phyloP scores from a whole-genome alignment of 495 filamentous ascomycete genomes.

The Podospora comata region DNA sequence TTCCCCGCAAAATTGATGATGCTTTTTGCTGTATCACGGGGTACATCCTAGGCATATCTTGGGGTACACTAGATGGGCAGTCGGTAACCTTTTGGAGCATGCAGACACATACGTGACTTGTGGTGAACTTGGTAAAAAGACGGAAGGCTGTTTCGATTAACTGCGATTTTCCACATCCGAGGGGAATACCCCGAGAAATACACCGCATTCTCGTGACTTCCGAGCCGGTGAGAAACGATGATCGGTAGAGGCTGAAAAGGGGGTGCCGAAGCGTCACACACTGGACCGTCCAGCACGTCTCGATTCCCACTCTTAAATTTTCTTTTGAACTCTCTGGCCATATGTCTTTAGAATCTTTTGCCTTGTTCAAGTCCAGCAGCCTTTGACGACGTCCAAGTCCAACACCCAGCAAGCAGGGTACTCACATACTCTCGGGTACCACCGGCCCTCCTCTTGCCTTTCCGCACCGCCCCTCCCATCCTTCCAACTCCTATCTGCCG shows the following conservation, averaged over 20 bases:
- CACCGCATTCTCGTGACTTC: neutral
- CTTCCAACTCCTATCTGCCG: neutral
- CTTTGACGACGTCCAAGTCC: too few relatives aligned
- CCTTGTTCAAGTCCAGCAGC: too few relatives aligned
- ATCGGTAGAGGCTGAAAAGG: neutral
- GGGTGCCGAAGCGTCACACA: neutral
- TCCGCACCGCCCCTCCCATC: neutral
- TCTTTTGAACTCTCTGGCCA: too few relatives aligned
- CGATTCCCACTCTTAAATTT: too few relatives aligned
- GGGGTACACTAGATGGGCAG: neutral
- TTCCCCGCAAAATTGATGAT: neutral
- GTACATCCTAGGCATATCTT: neutral
- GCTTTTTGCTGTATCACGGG: neutral
- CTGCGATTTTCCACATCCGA: neutral
- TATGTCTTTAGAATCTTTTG: too few relatives aligned
- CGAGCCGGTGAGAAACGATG: neutral
- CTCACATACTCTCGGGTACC: neutral
- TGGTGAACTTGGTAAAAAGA: too few relatives aligned
- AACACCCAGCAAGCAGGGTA: too few relatives aligned
- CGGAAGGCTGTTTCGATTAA: too few relatives aligned
- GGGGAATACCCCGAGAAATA: neutral
- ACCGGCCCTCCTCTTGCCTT: neutral
- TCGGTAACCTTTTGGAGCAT: neutral
- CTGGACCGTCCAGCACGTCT: too few relatives aligned
- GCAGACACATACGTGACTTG: neutral